A percentile compares a stretch with the other conserved stretches of the same genome.
Evolutionary conservation across 2,329 filamentous ascomycete species (phyloP).

Genomic region (Xylogone sp.): DNA sequence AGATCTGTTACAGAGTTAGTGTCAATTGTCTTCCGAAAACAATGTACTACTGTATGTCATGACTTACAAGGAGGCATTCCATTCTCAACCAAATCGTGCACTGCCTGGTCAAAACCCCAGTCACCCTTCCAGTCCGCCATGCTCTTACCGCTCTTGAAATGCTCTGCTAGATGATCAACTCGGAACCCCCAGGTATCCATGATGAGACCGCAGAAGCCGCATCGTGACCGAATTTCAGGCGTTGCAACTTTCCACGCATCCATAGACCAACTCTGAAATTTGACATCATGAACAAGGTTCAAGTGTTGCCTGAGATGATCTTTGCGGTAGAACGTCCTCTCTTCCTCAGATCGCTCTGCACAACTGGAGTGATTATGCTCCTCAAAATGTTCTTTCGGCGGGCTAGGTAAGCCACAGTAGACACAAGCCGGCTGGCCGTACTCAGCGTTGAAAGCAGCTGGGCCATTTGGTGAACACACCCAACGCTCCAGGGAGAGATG

Average conservation of each 20-base stretch:
- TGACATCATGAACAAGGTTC: slow-evolving; percentile 56
- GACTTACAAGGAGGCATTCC: slow-evolving; percentile 61
- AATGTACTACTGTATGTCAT: slow-evolving; percentile 33
- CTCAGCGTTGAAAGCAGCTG: slow-evolving; percentile 52
- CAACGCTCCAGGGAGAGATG: slow-evolving; percentile 62
- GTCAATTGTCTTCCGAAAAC: slow-evolving; percentile 12
- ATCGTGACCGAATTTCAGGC: slow-evolving; percentile 59
- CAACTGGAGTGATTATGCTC: slow-evolving; percentile 60
- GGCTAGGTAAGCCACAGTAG: slow-evolving; percentile 55
- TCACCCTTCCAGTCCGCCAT: slow-evolving; percentile 70
- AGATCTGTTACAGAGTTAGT: slow-evolving; percentile 42
- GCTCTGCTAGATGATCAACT: slow-evolving; percentile 62
- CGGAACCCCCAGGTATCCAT: slow-evolving; percentile 59
- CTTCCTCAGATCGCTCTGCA: slow-evolving; percentile 57
- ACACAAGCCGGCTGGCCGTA: slow-evolving; percentile 55
- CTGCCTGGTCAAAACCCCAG: slow-evolving; percentile 61
- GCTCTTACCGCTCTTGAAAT: slow-evolving; percentile 62
- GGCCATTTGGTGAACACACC: slow-evolving; percentile 59
- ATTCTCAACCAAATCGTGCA: slow-evolving; percentile 62
- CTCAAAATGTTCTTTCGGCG: slow-evolving; percentile 53
- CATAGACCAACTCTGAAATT: slow-evolving; percentile 62
- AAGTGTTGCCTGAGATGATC: slow-evolving; percentile 65
- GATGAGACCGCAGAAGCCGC: slow-evolving; percentile 61
- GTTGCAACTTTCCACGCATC: slow-evolving; percentile 57
- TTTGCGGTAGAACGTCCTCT: slow-evolving; percentile 64